A percentile compares a stretch with the other conserved stretches of the same genome.
These are phyloP conservation scores for Dinochytrium kinnereticum DNA, from an alignment of 371 early-diverging fungal genomes.

Conservation along the genomic window DNA sequence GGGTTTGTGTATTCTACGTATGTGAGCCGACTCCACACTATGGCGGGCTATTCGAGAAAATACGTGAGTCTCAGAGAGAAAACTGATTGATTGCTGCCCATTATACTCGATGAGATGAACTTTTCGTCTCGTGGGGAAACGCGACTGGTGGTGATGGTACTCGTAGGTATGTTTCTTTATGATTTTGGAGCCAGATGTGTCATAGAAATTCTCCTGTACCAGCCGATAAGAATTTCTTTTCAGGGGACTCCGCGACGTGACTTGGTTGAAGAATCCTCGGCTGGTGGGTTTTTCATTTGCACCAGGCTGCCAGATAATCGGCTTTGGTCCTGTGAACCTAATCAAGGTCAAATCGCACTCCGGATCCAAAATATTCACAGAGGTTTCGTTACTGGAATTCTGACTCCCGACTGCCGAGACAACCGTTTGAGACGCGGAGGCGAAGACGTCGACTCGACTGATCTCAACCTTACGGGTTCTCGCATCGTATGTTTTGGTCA, in stretches of 20 bases:
- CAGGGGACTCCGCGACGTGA: not conserved
- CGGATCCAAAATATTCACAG: not conserved
- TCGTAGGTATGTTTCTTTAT: constrained; percentile 23
- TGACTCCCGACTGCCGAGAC: constrained; percentile 1
- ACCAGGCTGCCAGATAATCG: constrained; percentile 25
- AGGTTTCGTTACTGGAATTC: not conserved
- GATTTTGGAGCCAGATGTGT: constrained; percentile 12
- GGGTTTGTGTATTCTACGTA: constrained; percentile 20
- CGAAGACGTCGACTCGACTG: constrained; percentile 18
- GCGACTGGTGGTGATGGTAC: not conserved
- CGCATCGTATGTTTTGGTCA: not conserved
- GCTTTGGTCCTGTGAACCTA: constrained; percentile 27
- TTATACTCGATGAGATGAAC: constrained; percentile 16
- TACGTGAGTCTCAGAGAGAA: constrained; percentile 13
- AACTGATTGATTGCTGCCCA: not conserved
- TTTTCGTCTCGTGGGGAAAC: constrained; percentile 22
- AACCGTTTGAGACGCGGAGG: constrained; percentile 11
- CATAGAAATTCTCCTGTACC: constrained; percentile 22
- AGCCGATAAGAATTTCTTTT: constrained; percentile 12
- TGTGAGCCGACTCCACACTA: constrained; percentile 9
- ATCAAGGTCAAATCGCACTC: not conserved
- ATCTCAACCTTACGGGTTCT: not conserved
- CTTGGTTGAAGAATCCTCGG: constrained; percentile 11
- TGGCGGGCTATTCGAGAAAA: constrained; percentile 8
- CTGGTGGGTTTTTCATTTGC: constrained; percentile 19